Evolutionary conservation across 495 filamentous ascomycete species (phyloP).

Genomic region (Penicillium dipodomyicola): DNA sequence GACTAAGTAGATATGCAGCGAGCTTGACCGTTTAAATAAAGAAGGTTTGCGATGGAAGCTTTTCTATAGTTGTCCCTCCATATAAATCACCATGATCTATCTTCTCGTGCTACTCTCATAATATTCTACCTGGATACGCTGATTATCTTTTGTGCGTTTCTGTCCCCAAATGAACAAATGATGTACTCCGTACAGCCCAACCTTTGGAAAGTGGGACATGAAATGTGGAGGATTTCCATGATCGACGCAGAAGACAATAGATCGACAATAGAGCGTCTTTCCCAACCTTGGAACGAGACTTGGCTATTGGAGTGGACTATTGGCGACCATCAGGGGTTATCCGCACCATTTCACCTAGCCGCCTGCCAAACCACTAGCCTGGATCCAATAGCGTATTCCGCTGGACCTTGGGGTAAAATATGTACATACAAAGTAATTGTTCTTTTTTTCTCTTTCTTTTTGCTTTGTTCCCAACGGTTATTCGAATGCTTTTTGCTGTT

Average conservation of each 20-base stretch:
- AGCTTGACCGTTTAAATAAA: not conserved
- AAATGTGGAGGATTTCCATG: slow-evolving; percentile 6
- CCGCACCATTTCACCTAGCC: slow-evolving; percentile 16
- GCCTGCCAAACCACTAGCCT: slow-evolving; percentile 26
- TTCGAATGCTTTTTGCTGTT: not conserved
- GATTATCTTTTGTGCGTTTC: not conserved
- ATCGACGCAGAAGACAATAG: not conserved
- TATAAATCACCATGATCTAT: not conserved
- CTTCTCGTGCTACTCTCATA: no score
- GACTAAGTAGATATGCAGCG: not conserved
- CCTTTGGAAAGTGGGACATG: not conserved
- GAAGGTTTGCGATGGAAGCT: not conserved
- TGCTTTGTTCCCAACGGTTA: not conserved
- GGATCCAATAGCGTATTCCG: slow-evolving; percentile 23
- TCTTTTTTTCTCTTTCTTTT: no score
- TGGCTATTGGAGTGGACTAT: slow-evolving; percentile 26
- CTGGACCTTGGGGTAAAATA: not conserved
- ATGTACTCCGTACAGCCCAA: not conserved
- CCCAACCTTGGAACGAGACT: slow-evolving; percentile 17
- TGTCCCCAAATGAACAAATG: not conserved
- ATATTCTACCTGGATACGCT: no score
- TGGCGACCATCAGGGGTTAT: slow-evolving; percentile 24
- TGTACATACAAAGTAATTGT: not conserved
- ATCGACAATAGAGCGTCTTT: slow-evolving; percentile 7
- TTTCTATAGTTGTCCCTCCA: not conserved